Percentiles rank a stretch among this genome's conserved stretches.
phyloP scores from a whole-genome alignment of 2,329 filamentous ascomycete species.

The Colletotrichum sp. region DNA sequence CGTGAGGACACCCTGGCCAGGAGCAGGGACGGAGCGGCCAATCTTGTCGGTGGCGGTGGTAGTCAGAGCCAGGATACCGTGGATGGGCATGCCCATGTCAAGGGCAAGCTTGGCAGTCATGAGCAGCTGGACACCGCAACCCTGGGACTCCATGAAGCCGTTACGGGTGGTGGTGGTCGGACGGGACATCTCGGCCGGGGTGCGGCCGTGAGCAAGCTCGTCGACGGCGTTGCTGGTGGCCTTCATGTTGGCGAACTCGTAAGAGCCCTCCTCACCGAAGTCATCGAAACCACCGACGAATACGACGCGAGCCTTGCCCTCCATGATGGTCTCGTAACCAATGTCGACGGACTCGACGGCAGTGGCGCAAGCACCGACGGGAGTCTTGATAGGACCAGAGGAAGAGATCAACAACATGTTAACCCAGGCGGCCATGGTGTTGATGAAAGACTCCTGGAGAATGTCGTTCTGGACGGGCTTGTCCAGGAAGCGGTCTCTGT shows the following conservation, averaged over 20 bases:
- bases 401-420: constrained; percentile 99
- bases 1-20: constrained; percentile 95
- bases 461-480: constrained; percentile 99
- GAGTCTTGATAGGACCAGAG: constrained; percentile 97
- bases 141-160: constrained; percentile 99
- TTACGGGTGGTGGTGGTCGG: constrained; percentile 96
- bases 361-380: constrained; percentile 95
- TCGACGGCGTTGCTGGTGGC: constrained; percentile 98
- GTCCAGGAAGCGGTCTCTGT: constrained; percentile 96
- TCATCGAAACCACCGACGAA: constrained; percentile 99
- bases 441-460: constrained; percentile 99
- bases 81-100: constrained; percentile 98
- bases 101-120: constrained; percentile 96
- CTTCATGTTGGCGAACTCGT: constrained; percentile 99
- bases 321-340: constrained; percentile 97
- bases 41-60: constrained; percentile 99
- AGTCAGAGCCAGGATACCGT: constrained; percentile 91
- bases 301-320: constrained; percentile 97
- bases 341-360: constrained; percentile 97
- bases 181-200: constrained; percentile 96
- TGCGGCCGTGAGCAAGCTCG: constrained; percentile 93
- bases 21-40: constrained; percentile 93
- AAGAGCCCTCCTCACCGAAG: constrained; percentile 98
- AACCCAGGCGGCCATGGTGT: constrained; percentile 99
- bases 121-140: constrained; percentile 96